Percentiles rank a stretch among this genome's conserved stretches.
phyloP scores from a whole-genome alignment of 305 asterid species.

The Caryopteris hybrid region DNA sequence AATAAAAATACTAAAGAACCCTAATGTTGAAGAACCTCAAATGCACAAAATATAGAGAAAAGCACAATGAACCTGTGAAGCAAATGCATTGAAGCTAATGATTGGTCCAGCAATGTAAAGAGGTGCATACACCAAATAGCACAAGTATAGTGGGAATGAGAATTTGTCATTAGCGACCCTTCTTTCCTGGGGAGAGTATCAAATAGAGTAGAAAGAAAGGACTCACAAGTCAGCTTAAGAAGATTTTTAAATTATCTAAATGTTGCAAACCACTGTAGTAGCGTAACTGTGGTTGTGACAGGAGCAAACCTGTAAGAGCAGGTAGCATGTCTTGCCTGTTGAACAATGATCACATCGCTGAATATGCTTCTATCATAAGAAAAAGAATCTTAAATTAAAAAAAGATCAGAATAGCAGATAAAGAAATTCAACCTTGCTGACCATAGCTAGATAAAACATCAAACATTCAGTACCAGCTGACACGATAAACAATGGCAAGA shows the following conservation, averaged over 20 bases:
- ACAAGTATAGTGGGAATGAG: slow-evolving; percentile 72
- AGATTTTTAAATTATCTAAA: slow-evolving; percentile 2
- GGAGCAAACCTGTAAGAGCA: slow-evolving; percentile 69
- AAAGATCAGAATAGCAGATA: background rate
- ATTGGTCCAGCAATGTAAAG: slow-evolving; percentile 98
- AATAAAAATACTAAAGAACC: background rate
- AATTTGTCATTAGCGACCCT: slow-evolving; percentile 58
- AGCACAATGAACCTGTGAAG: slow-evolving; percentile 69
- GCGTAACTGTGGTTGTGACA: slow-evolving; percentile 20
- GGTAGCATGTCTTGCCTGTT: slow-evolving; percentile 82
- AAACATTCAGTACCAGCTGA: background rate
- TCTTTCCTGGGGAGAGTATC: slow-evolving; percentile 59
- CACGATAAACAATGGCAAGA: slow-evolving; percentile 4
- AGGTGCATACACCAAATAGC: slow-evolving; percentile 88
- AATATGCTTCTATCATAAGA: slow-evolving; percentile 63
- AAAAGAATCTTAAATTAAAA: slow-evolving; percentile 19
- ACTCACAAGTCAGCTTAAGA: background rate
- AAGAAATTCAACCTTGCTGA: slow-evolving; percentile 12
- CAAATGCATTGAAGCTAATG: slow-evolving; percentile 94
- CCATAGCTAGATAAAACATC: slow-evolving; percentile 4
- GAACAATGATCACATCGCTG: slow-evolving; percentile 74
- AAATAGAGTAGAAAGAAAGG: slow-evolving; percentile 12
- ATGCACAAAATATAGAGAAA: background rate
- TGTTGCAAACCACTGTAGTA: slow-evolving; percentile 11
- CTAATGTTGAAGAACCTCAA: background rate